Evolutionary conservation across 805 yeast genomes (phyloP).

Genomic region (Saccharomycopsis oosterbeekiorum): DNA sequence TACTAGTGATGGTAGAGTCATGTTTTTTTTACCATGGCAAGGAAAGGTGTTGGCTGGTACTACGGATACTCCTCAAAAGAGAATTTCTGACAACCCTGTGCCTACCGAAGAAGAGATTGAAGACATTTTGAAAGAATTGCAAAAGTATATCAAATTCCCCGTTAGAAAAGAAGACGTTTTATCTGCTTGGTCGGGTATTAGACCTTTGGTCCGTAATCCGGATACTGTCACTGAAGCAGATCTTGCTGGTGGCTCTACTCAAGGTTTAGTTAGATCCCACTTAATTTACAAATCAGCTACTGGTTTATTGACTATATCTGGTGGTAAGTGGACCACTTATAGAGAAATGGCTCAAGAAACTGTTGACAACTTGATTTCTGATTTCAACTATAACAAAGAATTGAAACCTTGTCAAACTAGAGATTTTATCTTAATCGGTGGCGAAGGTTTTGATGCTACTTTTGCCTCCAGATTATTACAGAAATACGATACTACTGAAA

Average conservation of each 20-base stretch:
- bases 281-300: slow-evolving; percentile 60
- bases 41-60: slow-evolving; percentile 95
- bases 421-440: slow-evolving; percentile 60
- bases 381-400: slow-evolving; percentile 30
- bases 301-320: slow-evolving; percentile 81
- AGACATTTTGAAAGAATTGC: slow-evolving; percentile 79
- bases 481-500: slow-evolving; percentile 59
- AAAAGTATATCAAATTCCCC: slow-evolving; percentile 80
- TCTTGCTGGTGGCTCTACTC: slow-evolving; percentile 45
- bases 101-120: slow-evolving; percentile 85
- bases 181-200: slow-evolving; percentile 94
- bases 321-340: slow-evolving; percentile 98
- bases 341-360: slow-evolving; percentile 97
- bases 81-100: slow-evolving; percentile 59
- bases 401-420: slow-evolving; percentile 34
- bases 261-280: slow-evolving; percentile 87
- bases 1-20: slow-evolving; percentile 90
- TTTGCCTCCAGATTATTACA: slow-evolving; percentile 73
- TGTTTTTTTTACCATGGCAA: slow-evolving; percentile 97
- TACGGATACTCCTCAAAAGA: slow-evolving; percentile 77
- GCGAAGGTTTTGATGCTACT: slow-evolving; percentile 66
- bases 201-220: slow-evolving; percentile 89
- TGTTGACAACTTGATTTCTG: slow-evolving; percentile 54
- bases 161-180: slow-evolving; percentile 84
- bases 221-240: slow-evolving; percentile 37